Percentiles rank a stretch among this genome's conserved stretches.
phyloP scores from a whole-genome alignment of 331 rosid species.

The Pyracantha coccinea region DNA sequence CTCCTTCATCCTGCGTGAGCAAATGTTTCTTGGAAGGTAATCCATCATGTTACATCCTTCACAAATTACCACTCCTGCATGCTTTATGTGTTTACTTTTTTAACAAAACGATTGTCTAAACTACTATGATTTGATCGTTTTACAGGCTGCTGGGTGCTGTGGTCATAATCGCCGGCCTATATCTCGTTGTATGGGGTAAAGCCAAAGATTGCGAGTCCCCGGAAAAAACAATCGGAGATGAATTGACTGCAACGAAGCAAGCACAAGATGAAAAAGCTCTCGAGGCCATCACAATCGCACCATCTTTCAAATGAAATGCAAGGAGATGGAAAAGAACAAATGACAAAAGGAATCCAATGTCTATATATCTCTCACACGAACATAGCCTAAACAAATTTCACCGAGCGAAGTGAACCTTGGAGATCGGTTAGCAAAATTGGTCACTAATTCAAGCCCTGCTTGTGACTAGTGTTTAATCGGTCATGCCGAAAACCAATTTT shows the following conservation, averaged over 20 bases:
- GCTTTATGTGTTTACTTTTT: slow-evolving; percentile 22
- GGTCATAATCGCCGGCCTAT: slow-evolving; percentile 56
- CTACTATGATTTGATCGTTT: background rate
- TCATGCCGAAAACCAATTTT: background rate
- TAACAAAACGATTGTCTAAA: background rate
- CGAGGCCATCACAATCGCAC: slow-evolving; percentile 21
- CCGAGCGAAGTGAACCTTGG: background rate
- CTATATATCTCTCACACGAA: background rate
- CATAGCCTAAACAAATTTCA: background rate
- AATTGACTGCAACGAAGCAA: slow-evolving; percentile 21
- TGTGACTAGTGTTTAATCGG: background rate
- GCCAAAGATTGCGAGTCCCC: slow-evolving; percentile 41
- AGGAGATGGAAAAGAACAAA: slow-evolving; percentile 14
- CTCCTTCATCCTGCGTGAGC: slow-evolving; percentile 51
- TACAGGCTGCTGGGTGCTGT: slow-evolving; percentile 71
- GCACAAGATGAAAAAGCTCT: slow-evolving; percentile 22
- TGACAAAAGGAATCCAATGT: slow-evolving; percentile 5
- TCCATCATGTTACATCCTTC: too few species aligned
- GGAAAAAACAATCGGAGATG: slow-evolving; percentile 19
- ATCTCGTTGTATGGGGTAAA: slow-evolving; percentile 86
- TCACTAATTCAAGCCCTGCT: background rate
- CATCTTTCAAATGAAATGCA: slow-evolving; percentile 14
- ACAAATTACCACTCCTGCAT: slow-evolving; percentile 23
- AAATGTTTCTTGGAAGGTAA: too few species aligned
- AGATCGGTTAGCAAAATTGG: background rate